These are phyloP conservation scores for Pelargonium nanum DNA, from an alignment of 345 rosid genomes.

Conservation along the genomic window DNA sequence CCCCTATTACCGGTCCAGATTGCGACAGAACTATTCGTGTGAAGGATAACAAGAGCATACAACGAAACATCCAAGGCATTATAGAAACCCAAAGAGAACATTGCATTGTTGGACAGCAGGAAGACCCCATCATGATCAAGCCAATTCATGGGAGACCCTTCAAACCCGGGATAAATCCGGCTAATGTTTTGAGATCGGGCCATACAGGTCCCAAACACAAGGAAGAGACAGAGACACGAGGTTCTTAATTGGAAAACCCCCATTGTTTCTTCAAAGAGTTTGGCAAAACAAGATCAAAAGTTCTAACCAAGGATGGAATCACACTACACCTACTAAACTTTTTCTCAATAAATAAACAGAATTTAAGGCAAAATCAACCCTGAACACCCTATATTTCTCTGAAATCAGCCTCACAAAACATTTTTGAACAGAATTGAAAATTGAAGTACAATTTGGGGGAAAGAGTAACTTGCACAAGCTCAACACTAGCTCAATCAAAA, in stretches of 20 bases:
- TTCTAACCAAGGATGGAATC: neutral
- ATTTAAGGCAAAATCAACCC: neutral
- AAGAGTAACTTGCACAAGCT: too few relatives aligned
- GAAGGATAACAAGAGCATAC: conserved; percentile 28
- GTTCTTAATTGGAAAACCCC: neutral
- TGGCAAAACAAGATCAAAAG: neutral
- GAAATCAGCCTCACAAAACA: neutral
- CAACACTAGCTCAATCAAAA: too few relatives aligned
- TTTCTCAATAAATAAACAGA: too few relatives aligned
- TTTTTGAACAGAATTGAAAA: neutral
- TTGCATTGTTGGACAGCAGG: conserved; percentile 27
- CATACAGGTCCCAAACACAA: conserved; percentile 12
- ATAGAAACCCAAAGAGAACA: conserved; percentile 33
- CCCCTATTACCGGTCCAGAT: conserved; percentile 50
- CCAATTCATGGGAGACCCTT: conserved; percentile 34
- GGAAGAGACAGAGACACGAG: conserved; percentile 18
- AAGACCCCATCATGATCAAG: conserved; percentile 24
- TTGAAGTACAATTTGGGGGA: neutral
- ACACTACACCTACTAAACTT: neutral
- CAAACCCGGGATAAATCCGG: conserved; percentile 33
- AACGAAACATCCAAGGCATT: conserved; percentile 18
- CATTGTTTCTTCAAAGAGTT: neutral
- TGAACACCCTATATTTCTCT: neutral
- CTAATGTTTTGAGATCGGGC: conserved; percentile 18
- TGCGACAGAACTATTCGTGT: conserved; percentile 14